Base-by-base conservation (phyloP, 1,284 basidiomycete species). In the Testicularia cyperi region DNA sequence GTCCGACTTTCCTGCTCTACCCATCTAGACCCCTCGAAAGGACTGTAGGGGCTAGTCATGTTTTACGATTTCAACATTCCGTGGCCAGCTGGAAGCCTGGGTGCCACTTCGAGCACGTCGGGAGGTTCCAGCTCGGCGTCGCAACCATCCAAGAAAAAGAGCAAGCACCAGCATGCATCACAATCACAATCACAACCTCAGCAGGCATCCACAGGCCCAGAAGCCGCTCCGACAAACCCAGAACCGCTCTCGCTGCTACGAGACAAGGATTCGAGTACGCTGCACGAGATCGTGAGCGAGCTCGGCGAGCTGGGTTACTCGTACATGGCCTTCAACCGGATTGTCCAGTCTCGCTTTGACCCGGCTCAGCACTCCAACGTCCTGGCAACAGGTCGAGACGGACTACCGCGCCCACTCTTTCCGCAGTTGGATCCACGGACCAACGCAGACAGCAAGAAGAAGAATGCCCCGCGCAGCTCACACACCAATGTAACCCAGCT, bases 51-150 rank as follows among this genome's bases (percentile, higher is more conserved):
- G 25, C 25, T 14, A 26, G 28, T 6, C 27, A 72, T 72, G 69
- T 69, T 69, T 29, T 68, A 68, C 43, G 69, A 72, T 33, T 46
- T 72, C 34, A 69, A 69, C 27, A 42, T 72, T 4, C 64, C 69
- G 4, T 72, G 69, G 69, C 69, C 69, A 6, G 29, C 29, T n/a
- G n/a, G n/a, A 4, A 34, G 23, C 18, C 20, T 28, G 12, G 22
- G 19, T 19, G 28, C 49, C 2, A 39, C 47, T 12, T 25, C 25
- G 5, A 23, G 18, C 20, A 19, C 23, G 4, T 21, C 44, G 28
- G 44, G 44, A 6, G 30, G n/a, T n/a, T n/a, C n/a, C n/a, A n/a
- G n/a, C n/a, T n/a, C n/a, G n/a, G n/a, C 39, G n/a, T 7, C 37
- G 0, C 38, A 46, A 12, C 10, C 39, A 6, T 41, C 41, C 47